Conservation (phyloP, 2,329 filamentous ascomycete genomes). For the Tolypocladium endophyticum region DNA sequence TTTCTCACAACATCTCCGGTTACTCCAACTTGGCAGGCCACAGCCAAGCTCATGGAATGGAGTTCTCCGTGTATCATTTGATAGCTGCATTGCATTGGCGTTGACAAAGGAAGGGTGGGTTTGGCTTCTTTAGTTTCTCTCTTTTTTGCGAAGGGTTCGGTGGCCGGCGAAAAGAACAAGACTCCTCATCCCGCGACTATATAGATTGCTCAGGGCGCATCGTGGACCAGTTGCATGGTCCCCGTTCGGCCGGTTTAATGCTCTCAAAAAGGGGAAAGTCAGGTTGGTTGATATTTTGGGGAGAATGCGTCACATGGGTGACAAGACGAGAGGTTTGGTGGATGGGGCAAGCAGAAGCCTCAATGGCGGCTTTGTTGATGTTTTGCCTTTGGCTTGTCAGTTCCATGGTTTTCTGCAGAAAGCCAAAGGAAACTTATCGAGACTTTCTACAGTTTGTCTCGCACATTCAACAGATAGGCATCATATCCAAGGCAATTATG, state of each 20-base stretch:
- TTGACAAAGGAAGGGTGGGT: constrained; percentile 29
- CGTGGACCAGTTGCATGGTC: constrained; percentile 3
- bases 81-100: constrained; percentile 47
- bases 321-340: background rate
- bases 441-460: background rate
- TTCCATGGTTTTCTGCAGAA: background rate
- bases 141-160: constrained; percentile 18
- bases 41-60: constrained; percentile 5
- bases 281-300: constrained; percentile 9
- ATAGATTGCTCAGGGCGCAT: constrained; percentile 28
- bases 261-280: constrained; percentile 13
- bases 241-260: constrained; percentile 16
- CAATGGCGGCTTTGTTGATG: background rate
- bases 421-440: background rate
- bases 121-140: constrained; percentile 15
- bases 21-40: constrained; percentile 12
- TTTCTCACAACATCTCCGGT: constrained; percentile 11
- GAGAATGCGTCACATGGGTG: constrained; percentile 1
- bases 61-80: constrained; percentile 26
- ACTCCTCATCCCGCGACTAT: constrained; percentile 25
- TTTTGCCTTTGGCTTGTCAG: background rate
- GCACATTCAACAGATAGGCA: background rate
- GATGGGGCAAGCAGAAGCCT: background rate
- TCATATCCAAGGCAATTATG: background rate
- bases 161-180: constrained; percentile 23